Evolutionary conservation across 2,329 filamentous ascomycete species (phyloP).

Genomic region (Canariomyces notabilis): DNA sequence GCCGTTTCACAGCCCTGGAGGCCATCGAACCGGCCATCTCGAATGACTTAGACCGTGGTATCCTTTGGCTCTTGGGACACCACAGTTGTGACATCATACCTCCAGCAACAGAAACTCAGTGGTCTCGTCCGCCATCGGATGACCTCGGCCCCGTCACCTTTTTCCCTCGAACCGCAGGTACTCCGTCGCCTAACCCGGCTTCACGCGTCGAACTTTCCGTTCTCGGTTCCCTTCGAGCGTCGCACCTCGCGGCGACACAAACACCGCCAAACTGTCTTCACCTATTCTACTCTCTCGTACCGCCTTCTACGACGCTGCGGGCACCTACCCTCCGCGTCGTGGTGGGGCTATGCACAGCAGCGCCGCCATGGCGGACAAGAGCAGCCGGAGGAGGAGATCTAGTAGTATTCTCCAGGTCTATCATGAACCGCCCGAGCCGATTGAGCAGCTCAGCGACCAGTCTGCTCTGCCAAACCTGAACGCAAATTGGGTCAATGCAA

Average conservation of each 20-base stretch:
- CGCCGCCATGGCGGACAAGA: conserved; percentile 59
- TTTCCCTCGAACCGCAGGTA: background rate
- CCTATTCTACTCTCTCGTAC: conserved; percentile 80
- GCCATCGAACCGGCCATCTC: background rate
- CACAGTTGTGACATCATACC: conserved; percentile 21
- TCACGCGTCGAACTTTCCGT: conserved; percentile 14
- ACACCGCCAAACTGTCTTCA: conserved; percentile 96
- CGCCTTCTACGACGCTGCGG: conserved; percentile 87
- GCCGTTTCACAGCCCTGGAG: background rate
- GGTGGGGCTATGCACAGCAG: conserved; percentile 52
- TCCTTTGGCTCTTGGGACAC: background rate
- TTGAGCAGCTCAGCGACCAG: conserved; percentile 97
- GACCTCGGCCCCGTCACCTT: background rate
- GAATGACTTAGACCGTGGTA: background rate
- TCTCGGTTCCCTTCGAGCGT: conserved; percentile 21
- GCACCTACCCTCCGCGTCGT: conserved; percentile 63
- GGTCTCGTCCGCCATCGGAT: conserved; percentile 3
- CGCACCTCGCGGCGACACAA: conserved; percentile 35
- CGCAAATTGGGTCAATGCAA: conserved; percentile 98
- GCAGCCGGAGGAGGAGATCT: conserved; percentile 81
- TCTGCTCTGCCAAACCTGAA: conserved; percentile 91
- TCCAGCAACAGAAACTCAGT: background rate
- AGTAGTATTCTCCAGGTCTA: conserved; percentile 92
- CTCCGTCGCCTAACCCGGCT: conserved; percentile 18
- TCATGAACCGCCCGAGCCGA: conserved; percentile 90